Evolutionary conservation across 129 eudicot genomes (phyloP).

Genomic region (carrot (Daucus carota)): DH1_v3.0 NC_030387.2:6232001-6232500

Average conservation of each 20-base stretch:
- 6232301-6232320: conserved; percentile 98
- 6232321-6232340: conserved; percentile 90
- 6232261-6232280: conserved; percentile 12
- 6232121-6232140: conserved; percentile 14
- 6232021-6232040: conserved; percentile 80
- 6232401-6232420: conserved; percentile 10
- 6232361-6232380: conserved; percentile 99
- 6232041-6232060: conserved; percentile 7
- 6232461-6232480: not conserved
- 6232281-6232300: conserved; percentile 89
- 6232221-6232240: conserved; percentile 6
- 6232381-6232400: conserved; percentile 67
- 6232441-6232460: not conserved
- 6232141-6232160: conserved; percentile 69
- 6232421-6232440: not conserved
- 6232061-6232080: not conserved
- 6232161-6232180: conserved; percentile 95
- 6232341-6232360: conserved; percentile 99
- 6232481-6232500: not conserved
- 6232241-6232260: not conserved
- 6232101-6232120: not conserved
- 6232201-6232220: conserved; percentile 87
- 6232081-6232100: not conserved
- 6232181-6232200: conserved; percentile 98
- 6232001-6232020: conserved; percentile 98